A percentile compares a stretch with the other conserved stretches of the same genome.
phyloP scores from a whole-genome alignment of 2,329 filamentous ascomycete species.

The Pseudodiploospora longispora region DNA sequence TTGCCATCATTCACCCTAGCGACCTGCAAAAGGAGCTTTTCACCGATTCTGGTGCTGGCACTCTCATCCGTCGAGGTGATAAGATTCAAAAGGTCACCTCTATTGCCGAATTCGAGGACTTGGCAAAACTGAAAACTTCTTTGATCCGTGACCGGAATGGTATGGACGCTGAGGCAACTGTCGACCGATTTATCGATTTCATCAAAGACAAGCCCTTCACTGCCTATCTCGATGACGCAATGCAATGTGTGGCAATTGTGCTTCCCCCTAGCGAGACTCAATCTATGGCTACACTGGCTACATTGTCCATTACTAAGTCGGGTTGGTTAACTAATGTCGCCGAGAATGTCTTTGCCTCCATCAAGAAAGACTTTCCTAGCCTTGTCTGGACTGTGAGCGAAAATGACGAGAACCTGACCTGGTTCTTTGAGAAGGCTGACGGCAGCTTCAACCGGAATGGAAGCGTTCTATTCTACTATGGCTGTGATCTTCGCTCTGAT shows the following conservation, averaged over 20 bases:
- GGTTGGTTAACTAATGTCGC: constrained; percentile 93
- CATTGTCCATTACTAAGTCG: constrained; percentile 85
- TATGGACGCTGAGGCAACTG: constrained; percentile 71
- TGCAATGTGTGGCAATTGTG: constrained; percentile 88
- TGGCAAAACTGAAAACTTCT: constrained; percentile 71
- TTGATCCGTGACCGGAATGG: constrained; percentile 75
- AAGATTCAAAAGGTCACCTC: constrained; percentile 71
- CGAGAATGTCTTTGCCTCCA: constrained; percentile 87
- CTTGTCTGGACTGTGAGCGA: constrained; percentile 95
- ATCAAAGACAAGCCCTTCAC: constrained; percentile 74
- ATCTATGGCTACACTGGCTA: constrained; percentile 73
- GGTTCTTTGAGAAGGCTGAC: constrained; percentile 97
- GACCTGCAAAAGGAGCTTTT: constrained; percentile 96
- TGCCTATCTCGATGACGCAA: constrained; percentile 87
- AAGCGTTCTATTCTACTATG: constrained; percentile 95
- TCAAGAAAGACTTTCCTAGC: constrained; percentile 89
- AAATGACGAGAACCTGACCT: constrained; percentile 91
- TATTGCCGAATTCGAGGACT: constrained; percentile 66
- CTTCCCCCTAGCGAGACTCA: constrained; percentile 61
- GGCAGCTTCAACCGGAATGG: constrained; percentile 80
- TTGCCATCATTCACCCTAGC: constrained; percentile 94
- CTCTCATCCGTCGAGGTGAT: constrained; percentile 83
- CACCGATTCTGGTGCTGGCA: constrained; percentile 91
- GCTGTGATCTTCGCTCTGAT: constrained; percentile 72
- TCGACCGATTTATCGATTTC: constrained; percentile 78